Evolutionary conservation across 139 green algal species (phyloP), one percentile per base, ranked within the genome.

Genomic region (Chlamydomonas incerta): DNA sequence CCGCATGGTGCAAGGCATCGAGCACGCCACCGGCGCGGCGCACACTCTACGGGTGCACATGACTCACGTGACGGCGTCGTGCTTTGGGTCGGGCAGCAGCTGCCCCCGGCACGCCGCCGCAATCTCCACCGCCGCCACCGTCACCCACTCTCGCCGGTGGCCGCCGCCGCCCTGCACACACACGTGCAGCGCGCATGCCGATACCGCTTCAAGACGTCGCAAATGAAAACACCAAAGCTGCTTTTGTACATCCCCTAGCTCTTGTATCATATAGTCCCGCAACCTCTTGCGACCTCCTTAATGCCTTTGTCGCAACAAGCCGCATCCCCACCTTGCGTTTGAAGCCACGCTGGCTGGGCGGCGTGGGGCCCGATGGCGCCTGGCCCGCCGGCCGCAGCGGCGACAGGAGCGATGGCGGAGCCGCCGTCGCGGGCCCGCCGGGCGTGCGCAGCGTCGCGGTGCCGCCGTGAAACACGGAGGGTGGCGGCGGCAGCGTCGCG

Each of bases 61-160:
- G n/a, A 35, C 67, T n/a, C 47, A 85, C 80, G 13, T 71, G 50
- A 98, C 88, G 9, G 93, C 85, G 82, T 98, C 96, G 66, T 97
- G 92, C 28, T 90, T 87, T 14, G 97, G 97, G 82, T 99, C 95
- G 0, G 97, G 94, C 85, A 97, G 87, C 81, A 99, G 86, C 4
- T 41, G 50, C 2, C 95, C 94, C 41, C 97, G 88, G 75, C 79
- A 93, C 46, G 94, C 93, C 15, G 95, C 95, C 63, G 95, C 91
- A 70, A 99, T 76, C 93, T 99, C 95, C n/a, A 98, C 62, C 24
- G 88, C 92, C 52, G 93, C 85, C 33, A 96, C 80, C 4, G 94
- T 95, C 24, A 98, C 89, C 83, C 96, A 88, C 89, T 98, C 92
- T 29, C 73, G 57, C 4, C 74, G 55, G n/a, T 82, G 14, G 72